phyloP scores from a whole-genome alignment of 2,329 filamentous ascomycete species.

The Arthrinium phaeospermum region DNA sequence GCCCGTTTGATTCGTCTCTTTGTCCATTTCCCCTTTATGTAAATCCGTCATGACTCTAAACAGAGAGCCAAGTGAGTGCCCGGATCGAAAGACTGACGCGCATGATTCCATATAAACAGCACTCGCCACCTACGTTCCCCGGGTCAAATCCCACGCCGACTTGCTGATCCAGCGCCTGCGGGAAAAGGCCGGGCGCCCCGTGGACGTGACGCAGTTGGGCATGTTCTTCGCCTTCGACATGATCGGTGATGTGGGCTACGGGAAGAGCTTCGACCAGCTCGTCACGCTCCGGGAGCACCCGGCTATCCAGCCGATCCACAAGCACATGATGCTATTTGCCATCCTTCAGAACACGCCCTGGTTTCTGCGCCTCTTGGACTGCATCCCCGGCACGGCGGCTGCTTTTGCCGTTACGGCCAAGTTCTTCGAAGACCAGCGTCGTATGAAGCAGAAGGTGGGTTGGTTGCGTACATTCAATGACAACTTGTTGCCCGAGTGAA shows the following conservation, averaged over 20 bases:
- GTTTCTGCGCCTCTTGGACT: constrained; percentile 38
- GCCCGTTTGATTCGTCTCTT: no score
- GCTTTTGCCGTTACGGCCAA: background rate
- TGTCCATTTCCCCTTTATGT: background rate
- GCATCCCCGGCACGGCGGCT: constrained; percentile 37
- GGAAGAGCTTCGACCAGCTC: constrained; percentile 34
- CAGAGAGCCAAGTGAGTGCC: background rate
- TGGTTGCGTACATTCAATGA: background rate
- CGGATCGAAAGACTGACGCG: background rate
- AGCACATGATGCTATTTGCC: constrained; percentile 41
- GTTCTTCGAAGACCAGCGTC: background rate
- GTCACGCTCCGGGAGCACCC: constrained; percentile 32
- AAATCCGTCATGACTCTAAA: background rate
- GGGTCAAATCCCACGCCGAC: constrained; percentile 23
- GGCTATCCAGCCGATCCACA: constrained; percentile 42
- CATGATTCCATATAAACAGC: constrained; percentile 20
- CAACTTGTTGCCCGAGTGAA: background rate
- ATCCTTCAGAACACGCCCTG: constrained; percentile 42
- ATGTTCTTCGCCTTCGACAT: constrained; percentile 36
- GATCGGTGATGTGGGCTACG: constrained; percentile 33
- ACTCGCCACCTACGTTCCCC: constrained; percentile 31
- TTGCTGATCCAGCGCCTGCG: background rate
- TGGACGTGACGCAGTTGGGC: constrained; percentile 32
- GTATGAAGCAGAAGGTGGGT: constrained; percentile 35
- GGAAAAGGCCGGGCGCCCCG: constrained; percentile 24